Conservation (phyloP, 192 early-diverging fungal species). For the Haplosporangium gracile region DNA sequence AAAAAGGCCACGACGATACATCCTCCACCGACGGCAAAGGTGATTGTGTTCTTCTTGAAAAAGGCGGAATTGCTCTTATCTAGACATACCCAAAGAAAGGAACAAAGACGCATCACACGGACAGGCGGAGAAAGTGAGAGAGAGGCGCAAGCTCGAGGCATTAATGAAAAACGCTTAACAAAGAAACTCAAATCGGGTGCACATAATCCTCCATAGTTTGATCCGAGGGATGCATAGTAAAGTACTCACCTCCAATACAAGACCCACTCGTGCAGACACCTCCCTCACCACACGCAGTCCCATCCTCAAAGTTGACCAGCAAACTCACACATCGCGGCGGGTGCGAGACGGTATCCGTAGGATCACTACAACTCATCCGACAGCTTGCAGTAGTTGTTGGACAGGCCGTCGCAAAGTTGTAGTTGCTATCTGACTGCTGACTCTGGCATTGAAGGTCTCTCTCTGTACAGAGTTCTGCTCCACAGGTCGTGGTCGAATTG, state of each 20-base stretch:
- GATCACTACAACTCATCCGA: slow-evolving; percentile 20
- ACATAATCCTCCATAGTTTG: too few relatives aligned
- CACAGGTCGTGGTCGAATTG: slow-evolving; percentile 22
- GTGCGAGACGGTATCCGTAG: background rate
- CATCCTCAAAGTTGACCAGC: slow-evolving; percentile 23
- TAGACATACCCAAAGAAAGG: background rate
- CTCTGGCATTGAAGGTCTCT: slow-evolving; percentile 45
- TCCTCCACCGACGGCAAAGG: slow-evolving; percentile 22
- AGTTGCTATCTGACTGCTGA: slow-evolving; percentile 1
- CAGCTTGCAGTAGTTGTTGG: slow-evolving; percentile 12
- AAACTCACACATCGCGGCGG: background rate
- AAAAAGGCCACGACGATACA: slow-evolving; percentile 4
- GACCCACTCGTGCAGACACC: slow-evolving; percentile 25
- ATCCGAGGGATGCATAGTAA: background rate
- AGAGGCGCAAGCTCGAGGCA: background rate
- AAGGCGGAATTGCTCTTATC: slow-evolving; percentile 20
- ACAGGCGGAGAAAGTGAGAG: background rate
- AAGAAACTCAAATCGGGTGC: background rate
- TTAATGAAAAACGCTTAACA: background rate
- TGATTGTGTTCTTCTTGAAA: slow-evolving; percentile 23
- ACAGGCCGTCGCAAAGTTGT: slow-evolving; percentile 14
- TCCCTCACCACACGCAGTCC: slow-evolving; percentile 33
- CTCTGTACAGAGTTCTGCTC: slow-evolving; percentile 15
- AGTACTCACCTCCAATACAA: slow-evolving; percentile 25
- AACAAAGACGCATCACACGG: background rate